A percentile compares a stretch with the other conserved stretches of the same genome.
Conservation (phyloP, 2,329 filamentous ascomycete species). For the Aquanectria penicillioides region DNA sequence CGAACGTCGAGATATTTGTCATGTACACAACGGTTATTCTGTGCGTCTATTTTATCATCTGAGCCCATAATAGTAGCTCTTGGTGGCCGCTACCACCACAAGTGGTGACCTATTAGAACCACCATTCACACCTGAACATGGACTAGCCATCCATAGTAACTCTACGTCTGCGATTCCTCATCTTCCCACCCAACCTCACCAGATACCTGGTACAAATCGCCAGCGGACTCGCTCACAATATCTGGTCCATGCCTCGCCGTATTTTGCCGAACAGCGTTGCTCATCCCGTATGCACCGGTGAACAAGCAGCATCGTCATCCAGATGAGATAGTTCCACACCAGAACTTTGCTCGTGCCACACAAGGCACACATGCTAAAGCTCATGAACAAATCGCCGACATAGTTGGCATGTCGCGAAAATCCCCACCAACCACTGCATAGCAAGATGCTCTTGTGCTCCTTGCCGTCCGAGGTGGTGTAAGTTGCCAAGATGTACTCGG, state of each 20-base stretch:
- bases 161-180: no score
- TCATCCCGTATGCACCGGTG: slow-evolving; percentile 59
- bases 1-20: no score
- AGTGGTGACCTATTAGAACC: no score
- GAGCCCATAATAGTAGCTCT: no score
- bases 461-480: slow-evolving; percentile 55
- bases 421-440: slow-evolving; percentile 45
- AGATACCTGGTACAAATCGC: slow-evolving; percentile 50
- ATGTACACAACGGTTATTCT: no score
- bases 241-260: slow-evolving; percentile 54
- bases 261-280: slow-evolving; percentile 54
- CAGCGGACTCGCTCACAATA: slow-evolving; percentile 55
- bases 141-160: no score
- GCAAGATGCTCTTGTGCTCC: slow-evolving; percentile 46
- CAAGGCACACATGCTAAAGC: slow-evolving; percentile 53
- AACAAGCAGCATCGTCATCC: slow-evolving; percentile 54
- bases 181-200: no score
- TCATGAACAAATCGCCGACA: slow-evolving; percentile 41
- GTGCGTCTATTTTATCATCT: no score
- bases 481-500: slow-evolving; percentile 49
- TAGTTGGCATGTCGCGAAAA: slow-evolving; percentile 45
- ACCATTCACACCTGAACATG: no score
- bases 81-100: no score
- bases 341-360: slow-evolving; percentile 50
- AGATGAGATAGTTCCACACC: slow-evolving; percentile 57